Conservation (phyloP, 208 protist genomes). For the Trypanosoma avium region DNA sequence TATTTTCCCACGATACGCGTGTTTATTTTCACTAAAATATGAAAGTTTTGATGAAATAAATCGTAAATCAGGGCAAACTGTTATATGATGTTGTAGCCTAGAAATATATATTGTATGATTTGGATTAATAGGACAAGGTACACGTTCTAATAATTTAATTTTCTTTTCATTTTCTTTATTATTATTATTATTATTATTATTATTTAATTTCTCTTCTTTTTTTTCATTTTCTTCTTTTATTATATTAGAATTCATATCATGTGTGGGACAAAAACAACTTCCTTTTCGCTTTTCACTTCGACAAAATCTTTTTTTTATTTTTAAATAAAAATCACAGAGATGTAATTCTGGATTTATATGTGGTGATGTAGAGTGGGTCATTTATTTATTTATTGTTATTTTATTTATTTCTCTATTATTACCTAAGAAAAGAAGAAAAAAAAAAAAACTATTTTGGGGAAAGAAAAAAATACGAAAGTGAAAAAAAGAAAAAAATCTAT, state of each 20-base stretch:
- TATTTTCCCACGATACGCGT: conserved; percentile 30
- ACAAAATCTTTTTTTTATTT: conserved; percentile 70
- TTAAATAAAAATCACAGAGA: conserved; percentile 64
- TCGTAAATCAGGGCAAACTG: conserved; percentile 72
- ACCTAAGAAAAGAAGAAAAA: no score
- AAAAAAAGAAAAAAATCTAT: no score
- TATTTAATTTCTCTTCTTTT: no score
- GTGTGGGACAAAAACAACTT: conserved; percentile 60
- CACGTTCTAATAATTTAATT: conserved; percentile 26
- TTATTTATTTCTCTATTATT: no score
- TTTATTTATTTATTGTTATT: background rate
- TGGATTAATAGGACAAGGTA: conserved; percentile 78
- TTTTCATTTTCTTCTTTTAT: background rate
- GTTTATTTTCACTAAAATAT: conserved; percentile 48
- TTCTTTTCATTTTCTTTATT: no score
- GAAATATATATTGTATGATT: conserved; percentile 73
- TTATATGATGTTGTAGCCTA: conserved; percentile 59
- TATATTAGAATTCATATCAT: conserved; percentile 27
- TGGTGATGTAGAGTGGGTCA: conserved; percentile 7
- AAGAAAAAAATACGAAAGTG: no score
- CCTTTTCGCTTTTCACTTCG: conserved; percentile 39
- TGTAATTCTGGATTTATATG: conserved; percentile 45
- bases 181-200: no score
- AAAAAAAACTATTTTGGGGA: no score
- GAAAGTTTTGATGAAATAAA: conserved; percentile 40